Evolutionary conservation across 352 stramenopile genomes (phyloP).

Genomic region (Elongisporangium undulatum): DNA sequence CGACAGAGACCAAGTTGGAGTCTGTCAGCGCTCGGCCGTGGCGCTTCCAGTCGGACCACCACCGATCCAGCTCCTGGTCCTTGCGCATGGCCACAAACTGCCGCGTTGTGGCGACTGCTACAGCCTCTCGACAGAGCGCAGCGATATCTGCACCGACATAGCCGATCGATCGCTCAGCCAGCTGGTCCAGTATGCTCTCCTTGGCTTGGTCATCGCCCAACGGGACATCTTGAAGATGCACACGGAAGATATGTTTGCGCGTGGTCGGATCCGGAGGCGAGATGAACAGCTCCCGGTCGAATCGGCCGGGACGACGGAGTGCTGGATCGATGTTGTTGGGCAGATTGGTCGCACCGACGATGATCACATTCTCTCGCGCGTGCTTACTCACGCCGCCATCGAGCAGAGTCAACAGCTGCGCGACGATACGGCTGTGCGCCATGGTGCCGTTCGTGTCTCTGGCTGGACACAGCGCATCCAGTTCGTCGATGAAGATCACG

Average conservation of each 20-base stretch:
- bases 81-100: conserved; percentile 53
- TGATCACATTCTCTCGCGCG: conserved; percentile 85
- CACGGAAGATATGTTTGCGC: conserved; percentile 59
- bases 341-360: conserved; percentile 93
- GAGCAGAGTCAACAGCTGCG: conserved; percentile 94
- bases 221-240: conserved; percentile 45
- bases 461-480: conserved; percentile 94
- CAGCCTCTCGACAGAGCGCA: conserved; percentile 66
- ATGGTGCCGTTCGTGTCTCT: conserved; percentile 57
- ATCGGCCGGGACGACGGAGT: conserved; percentile 68
- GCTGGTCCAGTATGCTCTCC: conserved; percentile 27
- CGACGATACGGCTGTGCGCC: conserved; percentile 83
- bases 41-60: conserved; percentile 59
- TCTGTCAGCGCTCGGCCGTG: conserved; percentile 31
- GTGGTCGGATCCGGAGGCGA: conserved; percentile 30
- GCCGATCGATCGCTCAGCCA: conserved; percentile 53
- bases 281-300: conserved; percentile 79
- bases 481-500: conserved; percentile 95
- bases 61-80: conserved; percentile 43
- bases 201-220: conserved; percentile 6
- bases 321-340: conserved; percentile 90
- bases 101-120: conserved; percentile 55
- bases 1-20: conserved; percentile 32
- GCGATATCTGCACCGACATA: conserved; percentile 84
- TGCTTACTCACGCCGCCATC: conserved; percentile 53